Conservation (phyloP, 805 yeast genomes). For the Yarrowia osloensis region DNA sequence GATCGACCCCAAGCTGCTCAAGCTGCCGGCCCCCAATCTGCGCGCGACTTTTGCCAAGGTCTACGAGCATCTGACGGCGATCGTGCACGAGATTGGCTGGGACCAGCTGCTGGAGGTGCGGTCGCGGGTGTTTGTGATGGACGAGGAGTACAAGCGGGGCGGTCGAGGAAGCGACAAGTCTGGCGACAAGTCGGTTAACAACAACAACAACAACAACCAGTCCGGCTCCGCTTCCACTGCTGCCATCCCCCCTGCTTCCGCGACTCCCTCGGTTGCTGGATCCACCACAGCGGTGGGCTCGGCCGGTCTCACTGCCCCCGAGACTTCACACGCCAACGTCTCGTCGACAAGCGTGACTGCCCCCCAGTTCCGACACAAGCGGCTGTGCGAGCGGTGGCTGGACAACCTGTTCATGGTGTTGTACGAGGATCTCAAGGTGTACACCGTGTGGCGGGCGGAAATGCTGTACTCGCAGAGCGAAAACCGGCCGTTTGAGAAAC, state of each 20-base stretch:
- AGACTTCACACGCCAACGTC: constrained; percentile 7
- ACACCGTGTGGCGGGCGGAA: constrained; percentile 93
- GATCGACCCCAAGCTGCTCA: constrained; percentile 52
- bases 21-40: constrained; percentile 54
- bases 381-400: constrained; percentile 76
- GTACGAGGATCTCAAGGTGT: constrained; percentile 67
- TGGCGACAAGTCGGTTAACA: too few relatives aligned
- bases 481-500: constrained; percentile 72
- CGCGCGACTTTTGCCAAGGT: constrained; percentile 59
- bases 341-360: constrained; percentile 5
- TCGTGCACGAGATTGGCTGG: constrained; percentile 80
- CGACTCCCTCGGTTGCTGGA: not conserved
- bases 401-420: constrained; percentile 71
- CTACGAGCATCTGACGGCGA: constrained; percentile 68
- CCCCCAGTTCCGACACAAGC: constrained; percentile 46
- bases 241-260: constrained; percentile 7
- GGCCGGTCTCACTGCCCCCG: constrained; percentile 2
- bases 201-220: not conserved
- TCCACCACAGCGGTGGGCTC: not conserved
- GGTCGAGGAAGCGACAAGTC: constrained; percentile 34
- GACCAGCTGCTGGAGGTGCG: constrained; percentile 66
- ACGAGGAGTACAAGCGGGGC: constrained; percentile 57
- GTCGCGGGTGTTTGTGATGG: constrained; percentile 78
- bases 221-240: constrained; percentile 16
- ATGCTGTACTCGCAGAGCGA: constrained; percentile 85